phyloP scores from a whole-genome alignment of 768 basidiomycete genomes.

The Phaffia tasmanica region DNA sequence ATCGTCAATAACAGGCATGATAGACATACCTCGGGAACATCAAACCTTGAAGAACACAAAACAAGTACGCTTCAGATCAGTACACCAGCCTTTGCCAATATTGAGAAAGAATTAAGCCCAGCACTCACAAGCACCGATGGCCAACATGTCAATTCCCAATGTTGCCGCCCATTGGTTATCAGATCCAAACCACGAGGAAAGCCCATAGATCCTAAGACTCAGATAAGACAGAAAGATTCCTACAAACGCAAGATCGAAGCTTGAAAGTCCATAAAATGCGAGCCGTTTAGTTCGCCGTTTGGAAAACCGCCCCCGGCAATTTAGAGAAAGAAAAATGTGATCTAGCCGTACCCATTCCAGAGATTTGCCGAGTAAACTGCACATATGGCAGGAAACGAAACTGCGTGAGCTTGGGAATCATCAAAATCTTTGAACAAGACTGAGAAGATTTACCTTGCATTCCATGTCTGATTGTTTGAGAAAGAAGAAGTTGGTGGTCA shows the following conservation, averaged over 20 bases:
- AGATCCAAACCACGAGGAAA: constrained; percentile 45
- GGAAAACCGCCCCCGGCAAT: not conserved
- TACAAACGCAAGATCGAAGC: constrained; percentile 86
- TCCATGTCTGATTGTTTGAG: too few relatives aligned
- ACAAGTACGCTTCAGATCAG: not conserved
- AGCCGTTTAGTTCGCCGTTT: not conserved
- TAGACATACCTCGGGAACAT: too few relatives aligned
- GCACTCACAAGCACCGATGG: constrained; percentile 90
- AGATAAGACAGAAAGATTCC: constrained; percentile 63
- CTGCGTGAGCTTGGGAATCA: too few relatives aligned
- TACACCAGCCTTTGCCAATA: not conserved
- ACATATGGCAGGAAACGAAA: too few relatives aligned
- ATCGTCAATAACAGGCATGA: not conserved
- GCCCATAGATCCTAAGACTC: constrained; percentile 64
- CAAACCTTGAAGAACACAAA: constrained; percentile 19
- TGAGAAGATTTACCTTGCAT: too few relatives aligned
- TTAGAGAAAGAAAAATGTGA: not conserved
- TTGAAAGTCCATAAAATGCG: constrained; percentile 32
- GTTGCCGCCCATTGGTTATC: constrained; percentile 50
- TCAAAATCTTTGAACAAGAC: too few relatives aligned
- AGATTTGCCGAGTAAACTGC: constrained; percentile 35
- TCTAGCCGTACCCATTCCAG: constrained; percentile 27
- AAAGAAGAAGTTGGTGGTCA: not conserved
- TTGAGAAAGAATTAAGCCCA: constrained; percentile 42
- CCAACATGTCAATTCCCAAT: constrained; percentile 69